These are phyloP conservation scores for Blastomyces percursus DNA, from an alignment of 2,329 filamentous ascomycete species.

Conservation along the genomic window DNA sequence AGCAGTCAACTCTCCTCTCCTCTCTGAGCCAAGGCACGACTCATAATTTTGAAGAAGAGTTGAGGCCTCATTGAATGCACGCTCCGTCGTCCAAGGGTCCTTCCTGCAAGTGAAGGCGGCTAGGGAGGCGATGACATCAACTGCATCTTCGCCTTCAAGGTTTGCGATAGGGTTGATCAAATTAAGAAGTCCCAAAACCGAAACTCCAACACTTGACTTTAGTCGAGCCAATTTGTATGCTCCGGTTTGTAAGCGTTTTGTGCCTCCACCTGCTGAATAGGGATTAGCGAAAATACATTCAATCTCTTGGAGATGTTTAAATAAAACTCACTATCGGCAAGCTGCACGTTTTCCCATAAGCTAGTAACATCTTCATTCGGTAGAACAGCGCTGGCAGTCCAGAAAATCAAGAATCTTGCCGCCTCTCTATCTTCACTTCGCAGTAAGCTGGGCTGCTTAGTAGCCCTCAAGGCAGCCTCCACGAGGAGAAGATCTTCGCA, in stretches of 20 bases:
- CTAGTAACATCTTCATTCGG: constrained; percentile 25
- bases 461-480: constrained; percentile 17
- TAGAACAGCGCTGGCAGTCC: constrained; percentile 23
- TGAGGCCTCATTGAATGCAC: constrained; percentile 15
- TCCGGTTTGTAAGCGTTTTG: constrained; percentile 7
- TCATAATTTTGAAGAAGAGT: constrained; percentile 14
- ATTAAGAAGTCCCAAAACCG: constrained; percentile 19
- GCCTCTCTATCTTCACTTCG: constrained; percentile 18
- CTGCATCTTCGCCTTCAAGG: constrained; percentile 13
- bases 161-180: constrained; percentile 15
- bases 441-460: constrained; percentile 13
- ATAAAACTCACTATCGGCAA: constrained; percentile 12
- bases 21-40: constrained; percentile 5
- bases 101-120: constrained; percentile 24
- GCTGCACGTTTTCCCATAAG: constrained; percentile 19
- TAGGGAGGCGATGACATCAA: constrained; percentile 23
- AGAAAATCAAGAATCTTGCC: constrained; percentile 22
- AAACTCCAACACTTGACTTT: constrained; percentile 22
- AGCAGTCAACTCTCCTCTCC: constrained; percentile 12
- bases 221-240: constrained; percentile 19
- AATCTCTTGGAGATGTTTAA: background rate
- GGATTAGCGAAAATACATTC: background rate
- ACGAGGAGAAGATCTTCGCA: constrained; percentile 25
- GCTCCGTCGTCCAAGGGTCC: constrained; percentile 28
- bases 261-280: constrained; percentile 13